Conservation (phyloP, 306 rosid genomes). For the Dryas alaskensis region DNA sequence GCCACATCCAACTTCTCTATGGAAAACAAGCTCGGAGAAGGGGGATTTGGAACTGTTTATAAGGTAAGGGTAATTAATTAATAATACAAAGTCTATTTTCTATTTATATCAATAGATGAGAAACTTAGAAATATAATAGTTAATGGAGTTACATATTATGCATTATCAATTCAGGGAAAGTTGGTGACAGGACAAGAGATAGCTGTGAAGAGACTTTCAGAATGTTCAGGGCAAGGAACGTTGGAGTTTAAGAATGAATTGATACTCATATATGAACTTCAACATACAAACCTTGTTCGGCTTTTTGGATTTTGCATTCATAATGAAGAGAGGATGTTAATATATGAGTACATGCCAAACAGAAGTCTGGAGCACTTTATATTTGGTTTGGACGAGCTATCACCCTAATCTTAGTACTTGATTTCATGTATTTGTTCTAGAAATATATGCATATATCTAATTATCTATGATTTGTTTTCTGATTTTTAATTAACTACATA, state of each 20-base stretch:
- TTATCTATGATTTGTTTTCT: too few relatives aligned
- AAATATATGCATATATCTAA: not conserved
- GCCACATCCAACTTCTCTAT: not conserved
- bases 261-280: constrained; percentile 9
- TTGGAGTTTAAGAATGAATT: constrained; percentile 4
- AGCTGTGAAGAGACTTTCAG: constrained; percentile 8
- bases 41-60: constrained; percentile 16
- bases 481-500: not conserved
- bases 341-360: constrained; percentile 13
- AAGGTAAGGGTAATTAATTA: not conserved
- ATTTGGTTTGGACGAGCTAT: not conserved
- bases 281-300: constrained; percentile 16
- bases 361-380: not conserved
- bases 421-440: not conserved
- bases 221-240: constrained; percentile 1
- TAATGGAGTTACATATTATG: not conserved
- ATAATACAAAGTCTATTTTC: too few relatives aligned
- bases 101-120: too few relatives aligned
- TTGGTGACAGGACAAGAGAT: not conserved
- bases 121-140: too few relatives aligned
- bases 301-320: constrained; percentile 11
- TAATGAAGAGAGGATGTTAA: constrained; percentile 5
- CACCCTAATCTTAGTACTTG: not conserved
- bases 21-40: constrained; percentile 11
- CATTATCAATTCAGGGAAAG: constrained; percentile 2